A percentile compares a stretch with the other conserved stretches of the same genome.
phyloP scores from a whole-genome alignment of 176 grass and related monocot genomes.

The Musa schizocarpa region DNA sequence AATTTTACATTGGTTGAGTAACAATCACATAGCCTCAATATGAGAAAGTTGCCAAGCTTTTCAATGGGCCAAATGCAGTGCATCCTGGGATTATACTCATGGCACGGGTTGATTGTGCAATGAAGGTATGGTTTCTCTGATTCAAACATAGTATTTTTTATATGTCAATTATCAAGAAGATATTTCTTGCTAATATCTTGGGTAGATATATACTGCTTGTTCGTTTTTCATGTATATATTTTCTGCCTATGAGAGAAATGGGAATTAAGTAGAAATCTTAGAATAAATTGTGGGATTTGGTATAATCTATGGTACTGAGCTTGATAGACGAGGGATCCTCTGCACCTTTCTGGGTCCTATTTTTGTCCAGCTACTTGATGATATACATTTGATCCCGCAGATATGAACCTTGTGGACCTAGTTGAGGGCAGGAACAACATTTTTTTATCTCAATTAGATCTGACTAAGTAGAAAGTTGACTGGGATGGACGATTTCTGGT shows the following conservation, averaged over 20 bases:
- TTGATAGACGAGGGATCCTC: no score
- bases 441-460: no score
- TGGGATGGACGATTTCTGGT: no score
- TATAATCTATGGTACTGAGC: neutral
- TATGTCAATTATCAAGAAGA: neutral
- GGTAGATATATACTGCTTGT: neutral
- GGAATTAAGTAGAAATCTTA: neutral
- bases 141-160: neutral
- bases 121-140: constrained; percentile 58
- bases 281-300: neutral
- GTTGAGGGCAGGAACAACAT: no score
- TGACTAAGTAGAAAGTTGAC: no score
- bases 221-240: neutral
- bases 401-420: no score
- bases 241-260: neutral
- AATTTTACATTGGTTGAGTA: neutral
- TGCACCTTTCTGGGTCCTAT: no score
- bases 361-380: no score
- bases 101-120: constrained; percentile 89
- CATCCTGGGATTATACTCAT: constrained; percentile 79
- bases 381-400: no score
- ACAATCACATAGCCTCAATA: constrained; percentile 63
- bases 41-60: constrained; percentile 92
- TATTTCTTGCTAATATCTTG: neutral
- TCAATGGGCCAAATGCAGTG: constrained; percentile 74